Base-by-base conservation (phyloP, 768 basidiomycete species). In the Dioszegia aurantiaca region DNA sequence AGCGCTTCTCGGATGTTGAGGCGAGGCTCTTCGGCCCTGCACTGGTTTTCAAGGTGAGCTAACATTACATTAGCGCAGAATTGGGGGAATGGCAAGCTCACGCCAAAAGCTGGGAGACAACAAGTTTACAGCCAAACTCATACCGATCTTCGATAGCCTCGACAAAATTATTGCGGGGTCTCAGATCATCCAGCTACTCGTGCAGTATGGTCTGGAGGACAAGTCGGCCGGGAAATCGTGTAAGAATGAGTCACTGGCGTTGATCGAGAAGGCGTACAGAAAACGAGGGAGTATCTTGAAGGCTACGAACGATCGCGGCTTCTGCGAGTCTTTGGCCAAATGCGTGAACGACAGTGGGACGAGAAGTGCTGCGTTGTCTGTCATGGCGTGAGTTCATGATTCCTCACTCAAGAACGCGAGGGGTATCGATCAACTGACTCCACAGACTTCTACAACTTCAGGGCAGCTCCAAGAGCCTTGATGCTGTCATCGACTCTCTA, bases 161-260 rank as follows among this genome's bases (percentile, higher is more conserved):
- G 87, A 92, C 6, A 90, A 87, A 70, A 86, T 97, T 52, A 95
- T 93, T 69, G 87, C 95, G 1, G 93, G 87, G 68, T 95, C 92
- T 67, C 86, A 92, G 39, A 81, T 98, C 30, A 93, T 95, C 74
- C 87, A 89, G 69, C 77, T 90, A 14, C 79, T 98, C 6, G 81
- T 95, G 11, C 90, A 95, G 37, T 83, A 93, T 70, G 94, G 95
- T 16, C 77, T 93, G 41, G 87, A 86, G 47, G 64, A 72, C 53
- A 74, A 76, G 44, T 67, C 70, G 16, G 61, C 72, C 3, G 74
- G 73, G 11, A 72, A 68, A 54, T 70, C 70, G 11, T 72, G 70
- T 51, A 70, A 72, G 59, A 74, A 68, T 41, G 69, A 70, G 31
- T 64, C 70, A 0, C 58, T 76, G 9, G 62, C 65, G 33, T 61